These are phyloP conservation scores for Ceratocystis papillata DNA, from an alignment of 2,329 filamentous ascomycete genomes.

Conservation along the genomic window DNA sequence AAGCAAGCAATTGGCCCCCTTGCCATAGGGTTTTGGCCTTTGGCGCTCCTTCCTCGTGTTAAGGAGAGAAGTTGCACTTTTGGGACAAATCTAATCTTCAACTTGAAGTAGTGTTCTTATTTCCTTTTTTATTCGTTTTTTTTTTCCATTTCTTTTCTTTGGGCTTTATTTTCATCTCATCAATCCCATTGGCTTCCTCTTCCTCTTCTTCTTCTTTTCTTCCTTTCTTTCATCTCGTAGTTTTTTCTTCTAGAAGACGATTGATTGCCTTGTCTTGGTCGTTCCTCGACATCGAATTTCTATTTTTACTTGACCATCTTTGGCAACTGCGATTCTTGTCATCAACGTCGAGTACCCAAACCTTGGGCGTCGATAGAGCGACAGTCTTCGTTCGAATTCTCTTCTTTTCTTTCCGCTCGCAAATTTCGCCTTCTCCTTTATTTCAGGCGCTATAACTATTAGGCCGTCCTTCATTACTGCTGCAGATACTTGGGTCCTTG, in stretches of 20 bases:
- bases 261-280: background rate
- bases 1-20: background rate
- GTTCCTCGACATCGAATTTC: background rate
- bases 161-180: background rate
- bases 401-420: background rate
- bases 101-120: background rate
- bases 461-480: background rate
- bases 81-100: slow-evolving; percentile 10
- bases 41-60: slow-evolving; percentile 12
- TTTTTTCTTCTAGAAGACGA: slow-evolving; percentile 4
- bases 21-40: slow-evolving; percentile 6
- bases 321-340: slow-evolving; percentile 5
- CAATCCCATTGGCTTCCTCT: background rate
- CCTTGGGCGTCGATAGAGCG: slow-evolving; percentile 6
- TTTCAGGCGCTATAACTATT: background rate
- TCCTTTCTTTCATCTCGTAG: slow-evolving; percentile 8
- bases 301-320: background rate
- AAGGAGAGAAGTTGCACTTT: slow-evolving; percentile 12
- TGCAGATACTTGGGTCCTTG: background rate
- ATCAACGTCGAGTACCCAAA: background rate
- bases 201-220: slow-evolving; percentile 6
- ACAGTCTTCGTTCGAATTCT: background rate
- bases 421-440: background rate
- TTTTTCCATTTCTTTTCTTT: slow-evolving; percentile 6
- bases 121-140: slow-evolving; percentile 10